Evolutionary conservation across 106 monocot genomes (phyloP).

Genomic region (Allium fistulosum): DNA sequence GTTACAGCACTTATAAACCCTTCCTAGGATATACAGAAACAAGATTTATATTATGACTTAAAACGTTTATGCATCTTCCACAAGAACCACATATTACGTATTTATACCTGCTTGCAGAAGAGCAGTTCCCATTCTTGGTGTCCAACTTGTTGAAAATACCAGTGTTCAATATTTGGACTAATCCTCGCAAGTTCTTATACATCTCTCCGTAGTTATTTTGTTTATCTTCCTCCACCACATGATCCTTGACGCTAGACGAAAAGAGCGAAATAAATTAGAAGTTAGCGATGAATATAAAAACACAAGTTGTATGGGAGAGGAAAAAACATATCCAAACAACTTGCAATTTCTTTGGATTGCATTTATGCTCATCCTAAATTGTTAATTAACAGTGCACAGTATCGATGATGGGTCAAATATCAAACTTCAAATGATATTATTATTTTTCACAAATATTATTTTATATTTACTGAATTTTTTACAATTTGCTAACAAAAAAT

Average conservation of each 20-base stretch:
- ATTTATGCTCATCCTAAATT: no score
- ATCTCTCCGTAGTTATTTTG: constrained; percentile 46
- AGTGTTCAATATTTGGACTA: constrained; percentile 48
- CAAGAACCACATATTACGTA: background rate
- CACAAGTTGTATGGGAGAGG: background rate
- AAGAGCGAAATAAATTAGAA: constrained; percentile 7
- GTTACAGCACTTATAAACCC: no score
- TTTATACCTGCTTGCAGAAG: constrained; percentile 26
- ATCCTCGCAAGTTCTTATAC: constrained; percentile 62
- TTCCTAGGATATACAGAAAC: background rate
- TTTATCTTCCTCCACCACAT: constrained; percentile 18
- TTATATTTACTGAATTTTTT: no score
- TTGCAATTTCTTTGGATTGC: no score
- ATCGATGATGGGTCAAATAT: no score
- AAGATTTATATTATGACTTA: background rate
- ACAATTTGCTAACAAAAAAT: no score
- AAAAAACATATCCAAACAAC: background rate
- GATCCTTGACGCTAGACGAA: constrained; percentile 54
- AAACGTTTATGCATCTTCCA: background rate
- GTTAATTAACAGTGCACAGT: no score
- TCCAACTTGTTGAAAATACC: constrained; percentile 44
- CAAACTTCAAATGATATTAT: no score
- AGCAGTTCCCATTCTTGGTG: constrained; percentile 12
- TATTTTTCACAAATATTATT: no score
- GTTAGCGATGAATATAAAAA: background rate